Evolutionary conservation across 2,329 filamentous ascomycete species (phyloP).

Genomic region (Apiospora hydei): DNA sequence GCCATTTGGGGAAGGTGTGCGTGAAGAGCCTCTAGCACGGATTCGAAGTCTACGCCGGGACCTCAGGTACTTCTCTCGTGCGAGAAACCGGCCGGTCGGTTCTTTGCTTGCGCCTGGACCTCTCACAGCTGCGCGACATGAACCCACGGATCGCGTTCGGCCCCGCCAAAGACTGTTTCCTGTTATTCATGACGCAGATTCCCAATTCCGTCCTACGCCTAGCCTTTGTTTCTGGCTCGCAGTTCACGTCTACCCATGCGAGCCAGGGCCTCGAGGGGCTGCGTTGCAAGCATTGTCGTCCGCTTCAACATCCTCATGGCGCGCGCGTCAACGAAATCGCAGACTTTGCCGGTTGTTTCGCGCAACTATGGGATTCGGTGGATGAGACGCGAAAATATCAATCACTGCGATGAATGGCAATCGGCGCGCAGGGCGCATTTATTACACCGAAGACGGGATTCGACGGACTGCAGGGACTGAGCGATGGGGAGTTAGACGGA

Average conservation of each 20-base stretch:
- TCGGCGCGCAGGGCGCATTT: not conserved
- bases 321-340: not conserved
- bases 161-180: too few relatives aligned
- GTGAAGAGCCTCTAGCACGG: too few relatives aligned
- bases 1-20: too few relatives aligned
- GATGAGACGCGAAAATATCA: not conserved
- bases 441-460: not conserved
- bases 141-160: not conserved
- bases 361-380: not conserved
- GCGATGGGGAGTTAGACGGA: constrained; percentile 11
- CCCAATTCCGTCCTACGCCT: not conserved
- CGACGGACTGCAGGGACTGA: not conserved
- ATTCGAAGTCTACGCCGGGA: too few relatives aligned
- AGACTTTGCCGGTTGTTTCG: not conserved
- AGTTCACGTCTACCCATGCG: not conserved
- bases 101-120: too few relatives aligned
- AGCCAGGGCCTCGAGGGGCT: not conserved
- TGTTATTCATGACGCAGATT: too few relatives aligned
- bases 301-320: not conserved
- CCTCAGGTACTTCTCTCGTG: too few relatives aligned
- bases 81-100: too few relatives aligned
- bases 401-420: not conserved
- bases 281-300: not conserved
- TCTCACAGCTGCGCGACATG: not conserved
- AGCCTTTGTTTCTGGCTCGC: not conserved